Evolutionary conservation across 1,284 basidiomycete species (phyloP), one percentile per base, ranked within the genome.

Genomic region (Sanghuangporus baumii): DNA sequence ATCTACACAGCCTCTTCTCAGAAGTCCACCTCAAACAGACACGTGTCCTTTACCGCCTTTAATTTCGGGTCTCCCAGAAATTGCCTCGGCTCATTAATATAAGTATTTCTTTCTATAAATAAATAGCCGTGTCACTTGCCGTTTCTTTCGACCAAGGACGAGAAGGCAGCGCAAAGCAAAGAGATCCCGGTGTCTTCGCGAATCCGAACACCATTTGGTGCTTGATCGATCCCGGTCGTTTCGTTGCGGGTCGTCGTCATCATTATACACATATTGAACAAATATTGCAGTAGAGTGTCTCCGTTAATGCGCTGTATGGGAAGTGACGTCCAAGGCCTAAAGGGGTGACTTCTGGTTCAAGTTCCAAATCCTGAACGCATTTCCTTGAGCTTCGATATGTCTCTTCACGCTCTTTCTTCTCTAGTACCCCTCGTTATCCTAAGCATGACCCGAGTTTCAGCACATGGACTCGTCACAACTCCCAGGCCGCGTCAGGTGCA

Each of bases 381-480:
- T 5, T n/a, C 20, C 43, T 16, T 12, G 11, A 41, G n/a, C n/a
- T 41, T 11, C 6, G n/a, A 14, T 46, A 46, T 46, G 43, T 18
- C 14, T 1, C 9, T 20, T 20, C 43, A 20, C 7, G n/a, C 43
- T 18, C 6, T 46, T n/a, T 5, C 16, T 14, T 18, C 16, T n/a
- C 16, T 46, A 16, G 2, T 23, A 2, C 20, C 43, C 43, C 18
- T 18, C 9, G 23, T 3, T n/a, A 20, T 46, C 16, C 7, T n/a
- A 12, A n/a, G 3, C 16, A 16, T 18, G 14, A 5, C 43, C 6
- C 7, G 31, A 26, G 66, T 62, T n/a, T 38, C 56, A 14, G 73
- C 67, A 2, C 74, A 75, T 65, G 74, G 69, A n/a, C 61, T 69
- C 6, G 69, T 75, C 9, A 73, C 71, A 14, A 69, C 65, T 9